Percentiles rank a stretch among this genome's conserved stretches.
Evolutionary conservation across 2,329 filamentous ascomycete genomes (phyloP).

Genomic region (Cercospora citrullina): DNA sequence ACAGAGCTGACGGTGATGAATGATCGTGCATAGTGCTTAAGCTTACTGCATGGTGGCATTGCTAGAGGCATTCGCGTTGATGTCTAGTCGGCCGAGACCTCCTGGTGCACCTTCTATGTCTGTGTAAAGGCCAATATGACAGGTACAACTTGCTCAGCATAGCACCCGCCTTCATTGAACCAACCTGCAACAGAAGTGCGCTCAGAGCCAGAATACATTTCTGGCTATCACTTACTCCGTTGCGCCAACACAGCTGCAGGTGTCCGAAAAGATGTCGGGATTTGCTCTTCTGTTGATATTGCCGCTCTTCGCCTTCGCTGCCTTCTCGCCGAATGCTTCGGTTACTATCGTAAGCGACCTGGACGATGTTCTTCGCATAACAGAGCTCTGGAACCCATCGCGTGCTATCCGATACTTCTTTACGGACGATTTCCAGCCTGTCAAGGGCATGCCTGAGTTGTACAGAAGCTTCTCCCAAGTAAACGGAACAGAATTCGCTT

Average conservation of each 20-base stretch:
- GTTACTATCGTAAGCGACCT: slow-evolving; percentile 32
- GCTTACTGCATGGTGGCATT: no score
- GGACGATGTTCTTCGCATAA: slow-evolving; percentile 32
- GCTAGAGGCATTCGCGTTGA: no score
- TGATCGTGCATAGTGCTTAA: no score
- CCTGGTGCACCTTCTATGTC: not conserved
- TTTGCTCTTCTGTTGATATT: not conserved
- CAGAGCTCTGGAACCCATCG: slow-evolving; percentile 30
- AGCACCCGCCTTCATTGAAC: not conserved
- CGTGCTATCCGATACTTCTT: slow-evolving; percentile 19
- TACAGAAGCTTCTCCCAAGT: not conserved
- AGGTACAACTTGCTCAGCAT: not conserved
- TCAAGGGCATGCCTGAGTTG: slow-evolving; percentile 28
- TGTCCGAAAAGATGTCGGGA: not conserved
- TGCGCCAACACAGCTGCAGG: not conserved
- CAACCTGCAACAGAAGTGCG: not conserved
- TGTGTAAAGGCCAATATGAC: not conserved
- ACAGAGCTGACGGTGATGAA: no score
- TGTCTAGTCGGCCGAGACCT: no score
- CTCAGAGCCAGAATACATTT: not conserved
- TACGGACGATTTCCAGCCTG: slow-evolving; percentile 24
- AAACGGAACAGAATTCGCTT: slow-evolving; percentile 31
- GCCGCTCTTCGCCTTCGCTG: not conserved
- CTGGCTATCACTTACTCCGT: not conserved
- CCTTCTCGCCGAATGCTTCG: not conserved